Evolutionary conservation across 106 monocot species (phyloP), one percentile per base, ranked within the genome.

Genomic region (Alisma plantagoaquatica): DNA sequence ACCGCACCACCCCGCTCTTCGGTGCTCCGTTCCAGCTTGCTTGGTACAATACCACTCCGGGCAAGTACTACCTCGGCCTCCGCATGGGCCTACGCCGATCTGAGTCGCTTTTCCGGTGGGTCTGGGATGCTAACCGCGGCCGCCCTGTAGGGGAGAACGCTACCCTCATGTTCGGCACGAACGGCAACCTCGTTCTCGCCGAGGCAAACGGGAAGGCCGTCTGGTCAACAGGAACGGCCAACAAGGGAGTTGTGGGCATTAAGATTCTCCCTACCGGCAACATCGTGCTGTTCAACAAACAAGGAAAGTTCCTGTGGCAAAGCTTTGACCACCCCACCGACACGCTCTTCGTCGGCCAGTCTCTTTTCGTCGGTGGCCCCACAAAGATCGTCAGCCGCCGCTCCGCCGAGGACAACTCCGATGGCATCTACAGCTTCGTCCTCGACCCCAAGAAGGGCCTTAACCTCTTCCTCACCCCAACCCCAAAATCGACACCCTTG

Each of bases 1-100:
- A 87, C 69, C 77, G 87, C 33, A 8, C 63, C 38, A 77, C 33
- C 16, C 19, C 32, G 4, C 50, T 33, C 51, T 46, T 62, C 46
- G 62, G 50, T 23, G 4, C 62, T 8, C 48, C 50, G 1, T 62
- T 62, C 49, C 62, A 75, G 43, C 81, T 74, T 23, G 59, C 67
- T 32, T 62, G 48, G 50, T 62, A 62, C 51, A 62, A 62, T 26
- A 26, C 62, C 49, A 62, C 62, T 32, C 62, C 62, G 21, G 50
- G 62, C 4, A 16, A 33, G 33, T 62, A 28, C 62, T 49, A 46
- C 33, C 8, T 62, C 50, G 62, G 50, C 33, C 50, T 62, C 32
- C 49, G 62, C 20, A 62, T 62, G 62, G 62, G 62, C 7, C 44
- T 35, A 24, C 16, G 10, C 23, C 49, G 33, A 10, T 50, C 62